A percentile compares a stretch with the other conserved stretches of the same genome.
Conservation (phyloP, 345 rosid genomes). For the Populus euphratica region DNA sequence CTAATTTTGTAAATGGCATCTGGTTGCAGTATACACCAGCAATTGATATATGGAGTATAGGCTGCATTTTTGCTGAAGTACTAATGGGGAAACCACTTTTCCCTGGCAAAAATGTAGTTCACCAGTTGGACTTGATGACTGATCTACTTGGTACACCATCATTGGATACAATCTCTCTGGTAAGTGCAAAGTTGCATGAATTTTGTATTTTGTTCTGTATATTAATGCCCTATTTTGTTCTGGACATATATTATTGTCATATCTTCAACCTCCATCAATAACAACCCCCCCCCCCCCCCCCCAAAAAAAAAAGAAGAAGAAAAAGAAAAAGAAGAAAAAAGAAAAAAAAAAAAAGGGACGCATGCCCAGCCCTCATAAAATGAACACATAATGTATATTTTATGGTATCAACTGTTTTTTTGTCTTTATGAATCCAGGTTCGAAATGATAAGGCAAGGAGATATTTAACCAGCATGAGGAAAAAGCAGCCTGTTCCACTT, state of each 20-base stretch:
- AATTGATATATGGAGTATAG: slow-evolving; percentile 95
- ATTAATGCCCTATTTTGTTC: not conserved
- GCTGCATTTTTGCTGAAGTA: slow-evolving; percentile 95
- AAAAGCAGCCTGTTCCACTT: slow-evolving; percentile 70
- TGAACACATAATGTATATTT: not conserved
- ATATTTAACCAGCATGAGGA: slow-evolving; percentile 91
- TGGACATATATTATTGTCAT: not conserved
- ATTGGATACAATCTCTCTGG: slow-evolving; percentile 82
- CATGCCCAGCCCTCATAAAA: not conserved
- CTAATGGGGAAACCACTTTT: slow-evolving; percentile 81
- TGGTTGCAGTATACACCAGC: slow-evolving; percentile 89
- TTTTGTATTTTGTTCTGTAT: slow-evolving; percentile 1
- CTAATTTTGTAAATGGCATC: not conserved
- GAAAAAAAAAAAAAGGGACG: not conserved
- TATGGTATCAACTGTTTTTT: not conserved
- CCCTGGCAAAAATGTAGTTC: slow-evolving; percentile 97
- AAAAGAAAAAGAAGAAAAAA: too few relatives aligned
- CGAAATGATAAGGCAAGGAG: slow-evolving; percentile 94
- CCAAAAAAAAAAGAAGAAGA: too few relatives aligned
- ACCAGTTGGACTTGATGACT: slow-evolving; percentile 92
- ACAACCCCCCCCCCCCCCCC: not conserved
- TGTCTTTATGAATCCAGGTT: slow-evolving; percentile 44
- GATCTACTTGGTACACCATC: slow-evolving; percentile 95
- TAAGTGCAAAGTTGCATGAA: slow-evolving; percentile 17
- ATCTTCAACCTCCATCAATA: not conserved